phyloP scores from a whole-genome alignment of 208 protist genomes.

The Leishmania amazonensis region DNA sequence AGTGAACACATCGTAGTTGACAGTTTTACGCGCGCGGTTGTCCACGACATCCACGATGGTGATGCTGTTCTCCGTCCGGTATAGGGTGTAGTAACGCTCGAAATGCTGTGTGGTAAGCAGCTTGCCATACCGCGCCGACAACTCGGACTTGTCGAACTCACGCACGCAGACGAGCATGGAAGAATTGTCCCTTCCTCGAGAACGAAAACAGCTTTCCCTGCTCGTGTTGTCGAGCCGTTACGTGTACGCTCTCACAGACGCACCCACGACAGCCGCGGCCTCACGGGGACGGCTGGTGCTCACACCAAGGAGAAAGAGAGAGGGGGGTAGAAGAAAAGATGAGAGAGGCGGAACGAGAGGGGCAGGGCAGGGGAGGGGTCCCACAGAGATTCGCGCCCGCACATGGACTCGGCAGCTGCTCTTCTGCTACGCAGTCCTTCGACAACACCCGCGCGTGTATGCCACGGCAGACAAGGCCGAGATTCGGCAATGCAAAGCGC shows the following conservation, averaged over 20 bases:
- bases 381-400: neutral
- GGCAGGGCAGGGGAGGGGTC: neutral
- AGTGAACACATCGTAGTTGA: constrained; percentile 55
- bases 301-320: neutral
- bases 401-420: neutral
- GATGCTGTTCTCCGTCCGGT: constrained; percentile 25
- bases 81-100: constrained; percentile 65
- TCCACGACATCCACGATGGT: constrained; percentile 73
- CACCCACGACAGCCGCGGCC: neutral
- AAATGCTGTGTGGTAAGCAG: constrained; percentile 14
- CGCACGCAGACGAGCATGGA: constrained; percentile 59
- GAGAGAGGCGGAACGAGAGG: neutral
- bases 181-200: neutral
- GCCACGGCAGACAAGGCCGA: neutral
- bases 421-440: neutral
- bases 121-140: constrained; percentile 6
- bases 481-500: neutral
- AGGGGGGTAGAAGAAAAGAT: neutral
- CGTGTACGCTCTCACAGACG: neutral
- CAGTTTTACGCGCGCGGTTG: constrained; percentile 53
- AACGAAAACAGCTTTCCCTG: neutral
- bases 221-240: neutral
- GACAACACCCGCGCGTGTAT: neutral
- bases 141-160: constrained; percentile 46
- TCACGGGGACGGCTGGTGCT: neutral